phyloP scores from a whole-genome alignment of 2,329 filamentous ascomycete species.

The Pseudogymnoascus sp. region DNA sequence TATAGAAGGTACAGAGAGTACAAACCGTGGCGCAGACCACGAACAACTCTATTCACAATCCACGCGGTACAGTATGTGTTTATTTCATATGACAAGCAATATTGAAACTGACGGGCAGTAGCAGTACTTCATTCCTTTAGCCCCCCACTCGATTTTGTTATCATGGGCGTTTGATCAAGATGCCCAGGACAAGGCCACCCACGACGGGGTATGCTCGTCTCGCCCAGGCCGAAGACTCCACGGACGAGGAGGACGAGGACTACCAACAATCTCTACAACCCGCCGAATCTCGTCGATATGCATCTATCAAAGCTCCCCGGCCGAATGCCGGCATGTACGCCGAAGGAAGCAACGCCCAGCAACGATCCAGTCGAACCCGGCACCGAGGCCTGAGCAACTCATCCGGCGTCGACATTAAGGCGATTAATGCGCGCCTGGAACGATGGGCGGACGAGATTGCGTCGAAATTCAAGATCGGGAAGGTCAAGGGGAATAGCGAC shows the following conservation, averaged over 20 bases:
- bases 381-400: slow-evolving; percentile 58
- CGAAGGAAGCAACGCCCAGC: slow-evolving; percentile 28
- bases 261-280: slow-evolving; percentile 47
- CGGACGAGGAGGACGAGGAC: slow-evolving; percentile 61
- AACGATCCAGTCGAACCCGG: slow-evolving; percentile 35
- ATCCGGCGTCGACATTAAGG: slow-evolving; percentile 92
- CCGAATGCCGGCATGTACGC: slow-evolving; percentile 52
- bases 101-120: background rate
- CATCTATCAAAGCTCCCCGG: slow-evolving; percentile 51
- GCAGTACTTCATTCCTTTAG: background rate
- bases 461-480: slow-evolving; percentile 84
- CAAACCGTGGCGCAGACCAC: background rate
- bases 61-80: background rate
- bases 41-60: background rate
- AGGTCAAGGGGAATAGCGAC: slow-evolving; percentile 61
- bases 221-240: slow-evolving; percentile 69
- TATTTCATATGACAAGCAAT: background rate
- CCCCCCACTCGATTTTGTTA: background rate
- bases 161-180: slow-evolving; percentile 12
- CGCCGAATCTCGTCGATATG: slow-evolving; percentile 52
- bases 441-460: slow-evolving; percentile 98
- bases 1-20: background rate
- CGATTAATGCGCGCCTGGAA: slow-evolving; percentile 91
- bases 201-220: slow-evolving; percentile 80
- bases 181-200: slow-evolving; percentile 40